phyloP scores from a whole-genome alignment of 371 early-diverging fungal genomes.

The Dinochytrium kinnereticum region DNA sequence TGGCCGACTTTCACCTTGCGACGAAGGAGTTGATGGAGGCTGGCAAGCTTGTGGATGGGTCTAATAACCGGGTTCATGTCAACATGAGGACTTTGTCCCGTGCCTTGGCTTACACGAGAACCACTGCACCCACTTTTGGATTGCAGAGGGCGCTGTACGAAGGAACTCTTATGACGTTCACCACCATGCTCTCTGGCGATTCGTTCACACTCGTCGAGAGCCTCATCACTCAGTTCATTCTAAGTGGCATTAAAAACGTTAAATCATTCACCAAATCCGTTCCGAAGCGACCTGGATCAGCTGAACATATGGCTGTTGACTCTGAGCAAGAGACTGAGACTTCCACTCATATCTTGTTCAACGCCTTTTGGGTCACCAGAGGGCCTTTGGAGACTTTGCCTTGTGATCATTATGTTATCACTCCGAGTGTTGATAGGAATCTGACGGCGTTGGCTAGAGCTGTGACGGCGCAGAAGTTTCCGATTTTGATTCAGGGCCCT shows the following conservation, averaged over 20 bases:
- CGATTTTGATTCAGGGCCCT: slow-evolving; percentile 99
- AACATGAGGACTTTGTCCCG: slow-evolving; percentile 94
- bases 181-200: slow-evolving; percentile 85
- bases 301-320: not conserved
- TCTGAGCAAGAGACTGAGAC: slow-evolving; percentile 29
- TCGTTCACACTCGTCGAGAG: slow-evolving; percentile 66
- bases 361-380: slow-evolving; percentile 84
- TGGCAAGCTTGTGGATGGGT: slow-evolving; percentile 87
- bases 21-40: slow-evolving; percentile 74
- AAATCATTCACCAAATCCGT: slow-evolving; percentile 36
- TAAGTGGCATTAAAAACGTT: slow-evolving; percentile 68
- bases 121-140: slow-evolving; percentile 76
- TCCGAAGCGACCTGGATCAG: slow-evolving; percentile 23
- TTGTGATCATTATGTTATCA: slow-evolving; percentile 76
- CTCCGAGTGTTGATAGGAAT: slow-evolving; percentile 84
- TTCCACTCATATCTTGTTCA: slow-evolving; percentile 71
- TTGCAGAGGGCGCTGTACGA: slow-evolving; percentile 86
- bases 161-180: slow-evolving; percentile 94
- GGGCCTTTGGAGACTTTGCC: slow-evolving; percentile 56
- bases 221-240: slow-evolving; percentile 67
- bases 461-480: slow-evolving; percentile 88
- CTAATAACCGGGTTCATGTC: slow-evolving; percentile 89
- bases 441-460: slow-evolving; percentile 90
- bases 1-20: slow-evolving; percentile 85
- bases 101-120: slow-evolving; percentile 82